These are phyloP conservation scores for Hamamelis virginiana DNA, from an alignment of 164 flowering plant species.

Conservation along the genomic window DNA sequence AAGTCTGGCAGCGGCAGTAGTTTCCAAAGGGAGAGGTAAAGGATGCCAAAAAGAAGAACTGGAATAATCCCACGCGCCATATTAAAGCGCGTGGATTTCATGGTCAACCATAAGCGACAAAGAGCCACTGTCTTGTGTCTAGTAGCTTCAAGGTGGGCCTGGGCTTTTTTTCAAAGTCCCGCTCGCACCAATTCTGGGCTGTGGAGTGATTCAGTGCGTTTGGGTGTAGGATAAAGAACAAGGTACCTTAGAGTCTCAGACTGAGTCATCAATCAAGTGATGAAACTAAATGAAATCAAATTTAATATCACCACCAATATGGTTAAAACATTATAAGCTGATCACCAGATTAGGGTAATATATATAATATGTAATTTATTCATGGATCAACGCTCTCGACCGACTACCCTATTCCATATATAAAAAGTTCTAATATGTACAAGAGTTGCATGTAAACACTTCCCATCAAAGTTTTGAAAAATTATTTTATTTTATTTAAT, in stretches of 20 bases:
- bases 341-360: too few relatives aligned
- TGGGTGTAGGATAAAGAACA: not conserved
- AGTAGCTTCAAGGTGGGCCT: not conserved
- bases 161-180: conserved; percentile 1
- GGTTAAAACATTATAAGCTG: too few relatives aligned
- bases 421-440: not conserved
- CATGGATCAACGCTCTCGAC: not conserved
- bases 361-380: too few relatives aligned
- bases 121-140: not conserved
- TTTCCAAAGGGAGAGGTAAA: conserved; percentile 28
- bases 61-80: conserved; percentile 16
- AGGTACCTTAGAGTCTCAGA: too few relatives aligned
- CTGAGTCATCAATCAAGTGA: not conserved
- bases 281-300: too few relatives aligned
- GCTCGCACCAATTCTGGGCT: not conserved
- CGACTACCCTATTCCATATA: not conserved
- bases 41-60: conserved; percentile 19
- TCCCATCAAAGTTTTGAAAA: not conserved
- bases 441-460: not conserved
- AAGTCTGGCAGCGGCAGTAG: conserved; percentile 16
- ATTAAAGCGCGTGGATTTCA: conserved; percentile 9
- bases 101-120: conserved; percentile 27
- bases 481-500: not conserved
- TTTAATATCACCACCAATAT: too few relatives aligned
- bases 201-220: not conserved